Percentiles rank a stretch among this genome's conserved stretches.
Conservation (phyloP, 2,329 filamentous ascomycete genomes). For the Curvularia spicifera region DNA sequence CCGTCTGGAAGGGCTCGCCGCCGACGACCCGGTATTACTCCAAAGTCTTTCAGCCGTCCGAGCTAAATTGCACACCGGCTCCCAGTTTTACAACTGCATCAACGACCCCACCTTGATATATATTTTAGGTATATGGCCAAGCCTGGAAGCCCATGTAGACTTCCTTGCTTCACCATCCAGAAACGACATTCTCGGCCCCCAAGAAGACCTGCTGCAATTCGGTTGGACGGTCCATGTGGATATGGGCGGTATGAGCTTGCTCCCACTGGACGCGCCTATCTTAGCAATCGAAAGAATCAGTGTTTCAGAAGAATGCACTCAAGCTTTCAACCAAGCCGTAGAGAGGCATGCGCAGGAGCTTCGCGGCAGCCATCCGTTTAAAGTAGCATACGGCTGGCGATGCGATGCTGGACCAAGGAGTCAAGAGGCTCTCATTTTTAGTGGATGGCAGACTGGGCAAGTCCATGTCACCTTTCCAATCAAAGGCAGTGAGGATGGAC, state of each 20-base stretch:
- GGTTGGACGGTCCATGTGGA: constrained; percentile 39
- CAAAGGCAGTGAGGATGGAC: constrained; percentile 9
- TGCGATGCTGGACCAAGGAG: constrained; percentile 30
- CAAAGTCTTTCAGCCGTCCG: constrained; percentile 39
- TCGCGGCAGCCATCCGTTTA: constrained; percentile 22
- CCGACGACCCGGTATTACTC: constrained; percentile 31
- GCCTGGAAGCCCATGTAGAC: constrained; percentile 34
- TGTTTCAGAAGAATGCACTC: constrained; percentile 20
- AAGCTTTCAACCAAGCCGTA: constrained; percentile 22
- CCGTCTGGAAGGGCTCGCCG: constrained; percentile 30
- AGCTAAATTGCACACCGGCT: constrained; percentile 34
- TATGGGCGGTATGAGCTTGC: constrained; percentile 27
- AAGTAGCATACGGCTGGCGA: constrained; percentile 33
- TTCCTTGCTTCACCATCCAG: constrained; percentile 38
- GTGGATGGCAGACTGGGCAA: constrained; percentile 29
- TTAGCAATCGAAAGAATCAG: constrained; percentile 32
- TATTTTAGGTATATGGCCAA: constrained; percentile 43
- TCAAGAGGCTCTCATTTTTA: constrained; percentile 34
- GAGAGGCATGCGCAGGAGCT: constrained; percentile 23
- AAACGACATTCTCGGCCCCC: constrained; percentile 36
- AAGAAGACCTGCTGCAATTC: constrained; percentile 40
- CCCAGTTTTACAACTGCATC: constrained; percentile 40
- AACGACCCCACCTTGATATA: constrained; percentile 37
- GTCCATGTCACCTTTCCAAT: constrained; percentile 23
- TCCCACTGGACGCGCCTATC: constrained; percentile 36